Evolutionary conservation across 75 land plant genomes (phyloP), one percentile per base, ranked within the genome.

Genomic region (Cryptomeria japonica): DNA sequence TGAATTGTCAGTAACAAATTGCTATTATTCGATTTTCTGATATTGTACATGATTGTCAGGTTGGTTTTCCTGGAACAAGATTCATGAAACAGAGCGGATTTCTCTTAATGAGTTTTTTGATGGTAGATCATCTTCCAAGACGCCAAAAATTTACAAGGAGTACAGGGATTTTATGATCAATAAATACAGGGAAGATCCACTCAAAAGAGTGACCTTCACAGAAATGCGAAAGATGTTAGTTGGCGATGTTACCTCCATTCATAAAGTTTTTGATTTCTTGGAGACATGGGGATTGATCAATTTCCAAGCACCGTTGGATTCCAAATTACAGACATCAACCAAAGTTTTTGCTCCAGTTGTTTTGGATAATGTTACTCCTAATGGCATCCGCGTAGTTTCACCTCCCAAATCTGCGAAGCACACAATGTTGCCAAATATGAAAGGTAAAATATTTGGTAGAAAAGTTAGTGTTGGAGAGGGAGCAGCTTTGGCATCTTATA

Each of bases 221-320:
- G 95, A 98, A 49, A 86, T 98, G 28, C 88, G 99, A 22, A 96
- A 95, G 85, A 91, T 94, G 61, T 90, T 98, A 14, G 87, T 96
- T 32, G 99, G 99, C 14, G 99, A 98, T 84, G 96, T 97, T 46
- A 89, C 86, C 82, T 56, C 89, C 41, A 88, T 98, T 41, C 93
- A 80, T 38, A 93, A 91, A 87, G 93, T 98, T 85, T 98, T 97
- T 85, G 87, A 46, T 42, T 97, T 91, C 84, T 42, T 98, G 89
- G 99, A 98, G 83, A 87, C 88, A 34, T 97, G 99, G 99, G 99
- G 99, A 10, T 82, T 98, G 39, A 94, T 98, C 78, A 98, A 98
- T 86, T 86, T 95, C 92, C 90, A 85, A 55, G 92, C 88, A 8
- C 28, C 70, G 16, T 55, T 28, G 36, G 91, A 86, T 85, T 85